A percentile compares a stretch with the other conserved stretches of the same genome.
These are phyloP conservation scores for Diaporthe ilicicola DNA, from an alignment of 2,329 filamentous ascomycete genomes.

Conservation along the genomic window DNA sequence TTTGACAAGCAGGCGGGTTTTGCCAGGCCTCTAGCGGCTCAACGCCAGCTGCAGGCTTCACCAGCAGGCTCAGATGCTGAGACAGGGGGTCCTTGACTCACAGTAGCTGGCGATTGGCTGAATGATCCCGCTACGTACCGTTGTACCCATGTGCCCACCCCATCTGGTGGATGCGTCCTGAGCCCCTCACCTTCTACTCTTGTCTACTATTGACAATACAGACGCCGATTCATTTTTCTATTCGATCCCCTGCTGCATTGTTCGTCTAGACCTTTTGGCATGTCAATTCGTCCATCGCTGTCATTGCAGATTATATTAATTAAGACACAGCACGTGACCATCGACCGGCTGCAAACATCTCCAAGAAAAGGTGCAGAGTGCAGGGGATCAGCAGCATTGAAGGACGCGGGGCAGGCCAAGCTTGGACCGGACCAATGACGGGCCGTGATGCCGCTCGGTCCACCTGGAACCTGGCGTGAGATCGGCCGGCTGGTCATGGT, in stretches of 20 bases:
- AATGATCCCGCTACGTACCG: background rate
- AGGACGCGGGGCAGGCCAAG: slow-evolving; percentile 1
- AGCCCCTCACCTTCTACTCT: background rate
- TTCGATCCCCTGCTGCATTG: background rate
- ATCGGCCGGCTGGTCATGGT: background rate
- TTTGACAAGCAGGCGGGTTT: background rate
- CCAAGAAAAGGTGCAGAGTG: background rate
- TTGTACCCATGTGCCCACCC: background rate
- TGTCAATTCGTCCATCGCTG: background rate
- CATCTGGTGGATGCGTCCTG: background rate
- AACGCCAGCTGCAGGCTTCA: slow-evolving; percentile 13
- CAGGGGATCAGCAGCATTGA: background rate
- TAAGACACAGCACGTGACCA: background rate
- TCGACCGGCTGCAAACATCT: background rate
- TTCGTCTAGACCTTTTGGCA: background rate
- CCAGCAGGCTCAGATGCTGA: background rate
- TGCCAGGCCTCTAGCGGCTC: slow-evolving; percentile 21
- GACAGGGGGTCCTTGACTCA: slow-evolving; percentile 2
- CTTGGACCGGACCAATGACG: background rate
- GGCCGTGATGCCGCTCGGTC: slow-evolving; percentile 4
- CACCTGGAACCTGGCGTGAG: slow-evolving; percentile 12
- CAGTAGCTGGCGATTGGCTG: background rate
- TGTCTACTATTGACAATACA: background rate
- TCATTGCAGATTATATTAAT: background rate
- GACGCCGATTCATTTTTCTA: background rate